Evolutionary conservation across 2,329 filamentous ascomycete genomes (phyloP), one percentile per base, ranked within the genome.

Genomic region (Phymatotrichopsis omnivora): DNA sequence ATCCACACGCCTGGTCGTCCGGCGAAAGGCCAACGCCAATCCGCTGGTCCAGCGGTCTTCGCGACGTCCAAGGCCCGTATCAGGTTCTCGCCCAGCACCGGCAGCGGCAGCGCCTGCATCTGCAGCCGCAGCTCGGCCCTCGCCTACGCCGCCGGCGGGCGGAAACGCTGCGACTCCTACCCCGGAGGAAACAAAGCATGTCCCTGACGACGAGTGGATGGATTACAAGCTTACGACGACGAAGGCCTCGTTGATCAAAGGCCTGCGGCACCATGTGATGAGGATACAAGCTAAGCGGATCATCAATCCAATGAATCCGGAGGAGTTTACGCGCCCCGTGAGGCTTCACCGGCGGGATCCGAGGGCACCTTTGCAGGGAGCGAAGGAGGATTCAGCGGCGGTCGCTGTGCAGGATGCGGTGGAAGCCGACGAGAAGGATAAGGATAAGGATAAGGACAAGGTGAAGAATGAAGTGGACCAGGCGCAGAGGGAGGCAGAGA

Each of bases 341-440:
- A 80, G 85, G 28, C 68, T 98, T 28, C 87, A 96, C 61, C 79
- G 91, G 52, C 82, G 91, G 45, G 87, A 95, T 61, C 85, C 87
- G 14, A 76, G 79, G 57, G 79, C 77, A 57, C 77, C 72, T 35
- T 69, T 78, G 0, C 74, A 79, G 23, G 75, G 80, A 44, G 69
- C 77, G 54, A 69, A 74, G 29, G 71, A 76, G 45, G 76, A 81
- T 37, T 55, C 54, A 5, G 61, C 63, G 48, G 58, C 57, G 33
- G 60, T 64, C 40, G 57, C 54, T 12, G 60, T 57, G 23, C 62
- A 63, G 29, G 69, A 62, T 58, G 68, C 62, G 19, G 56, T 52
- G 3, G 56, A 61, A 17, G 52, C 72, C 27, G 77, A 82, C 56
- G 72, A 73, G 43, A 62, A 79, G 42, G 82, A 85, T 27, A 82